These are phyloP conservation scores for Beauveria scarabaeidicola DNA, from an alignment of 2,329 filamentous ascomycete species.

Conservation along the genomic window DNA sequence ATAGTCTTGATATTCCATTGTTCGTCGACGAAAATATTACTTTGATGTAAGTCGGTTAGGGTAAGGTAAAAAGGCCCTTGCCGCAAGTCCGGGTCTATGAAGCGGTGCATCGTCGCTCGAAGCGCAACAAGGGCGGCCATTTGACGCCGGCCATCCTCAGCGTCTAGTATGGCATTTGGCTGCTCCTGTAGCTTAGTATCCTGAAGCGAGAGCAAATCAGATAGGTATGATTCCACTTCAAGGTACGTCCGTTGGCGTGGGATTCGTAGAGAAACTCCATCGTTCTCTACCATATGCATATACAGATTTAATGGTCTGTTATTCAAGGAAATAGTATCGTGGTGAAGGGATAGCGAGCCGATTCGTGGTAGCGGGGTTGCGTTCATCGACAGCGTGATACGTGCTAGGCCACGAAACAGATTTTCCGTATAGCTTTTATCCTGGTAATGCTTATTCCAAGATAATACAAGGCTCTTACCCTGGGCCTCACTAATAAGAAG, in stretches of 20 bases:
- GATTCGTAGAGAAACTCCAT: conserved; percentile 24
- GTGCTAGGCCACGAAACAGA: no score
- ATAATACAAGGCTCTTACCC: no score
- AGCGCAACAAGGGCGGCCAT: conserved; percentile 21
- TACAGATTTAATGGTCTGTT: conserved; percentile 26
- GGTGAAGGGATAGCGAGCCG: no score
- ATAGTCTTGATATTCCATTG: conserved; percentile 23
- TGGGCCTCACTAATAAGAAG: no score
- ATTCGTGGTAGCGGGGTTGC: no score
- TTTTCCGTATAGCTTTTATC: no score
- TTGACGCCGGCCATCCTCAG: conserved; percentile 21
- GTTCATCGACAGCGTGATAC: no score
- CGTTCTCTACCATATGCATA: conserved; percentile 27
- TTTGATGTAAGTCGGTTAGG: conserved; percentile 28
- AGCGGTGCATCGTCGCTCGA: conserved; percentile 18
- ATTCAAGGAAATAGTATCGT: no score
- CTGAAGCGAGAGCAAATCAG: conserved; percentile 25
- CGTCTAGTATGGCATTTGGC: conserved; percentile 23
- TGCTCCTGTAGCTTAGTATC: conserved; percentile 25
- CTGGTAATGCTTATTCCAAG: no score
- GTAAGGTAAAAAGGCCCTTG: conserved; percentile 24
- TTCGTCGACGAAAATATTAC: conserved; percentile 27
- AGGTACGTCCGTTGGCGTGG: conserved; percentile 23
- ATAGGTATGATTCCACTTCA: conserved; percentile 20
- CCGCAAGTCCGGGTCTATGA: conserved; percentile 15